Base-by-base conservation (phyloP, 2,329 filamentous ascomycete genomes). In the Colletotrichum truncatum region DNA sequence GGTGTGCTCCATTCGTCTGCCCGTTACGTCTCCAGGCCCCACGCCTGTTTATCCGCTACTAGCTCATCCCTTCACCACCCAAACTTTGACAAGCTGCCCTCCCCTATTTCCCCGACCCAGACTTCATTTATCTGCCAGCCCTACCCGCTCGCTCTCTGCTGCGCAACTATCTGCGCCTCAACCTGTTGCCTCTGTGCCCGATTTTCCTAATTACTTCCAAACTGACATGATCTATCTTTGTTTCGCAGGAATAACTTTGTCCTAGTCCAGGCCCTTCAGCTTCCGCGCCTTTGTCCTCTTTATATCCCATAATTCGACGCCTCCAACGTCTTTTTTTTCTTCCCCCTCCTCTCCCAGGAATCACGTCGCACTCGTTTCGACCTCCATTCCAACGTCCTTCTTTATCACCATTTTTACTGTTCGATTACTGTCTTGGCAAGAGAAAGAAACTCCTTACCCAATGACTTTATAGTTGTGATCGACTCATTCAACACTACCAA, bases 41-140 rank as follows among this genome's bases (percentile, higher is more conserved):
- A 65, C 63, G 63, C 18, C 49, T 36, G 30, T 58, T 23, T 65
- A 65, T 65, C 39, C 57, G 57, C 36, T 62, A 45, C 62, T 23
- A 65, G 63, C 63, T 51, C 49, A 65, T 62, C 57, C 63, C 63
- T 65, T 55, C 63, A 63, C 49, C 43, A 38, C 41, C 49, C 38
- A 62, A 55, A 55, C 49, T 34, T 65, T 56, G 41, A 51, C 56
- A 62, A 52, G 61, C 62, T 65, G n/a, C 23, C 43, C 41, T 54
- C 23, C 49, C 63, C 63, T 41, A 49, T 60, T 60, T 16, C 43
- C 28, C 36, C 26, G 30, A 43, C 36, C 16, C 28, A 58, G 38
- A 46, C 59, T 26, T 57, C 58, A 53, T 58, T 58, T 59, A 53
- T 46, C 38, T 66, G 59, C 59, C 59, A 59, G 52, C 59, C 46